Evolutionary conservation across 2,329 filamentous ascomycete species (phyloP).

Genomic region (Ceratocystiopsis minuta): DNA sequence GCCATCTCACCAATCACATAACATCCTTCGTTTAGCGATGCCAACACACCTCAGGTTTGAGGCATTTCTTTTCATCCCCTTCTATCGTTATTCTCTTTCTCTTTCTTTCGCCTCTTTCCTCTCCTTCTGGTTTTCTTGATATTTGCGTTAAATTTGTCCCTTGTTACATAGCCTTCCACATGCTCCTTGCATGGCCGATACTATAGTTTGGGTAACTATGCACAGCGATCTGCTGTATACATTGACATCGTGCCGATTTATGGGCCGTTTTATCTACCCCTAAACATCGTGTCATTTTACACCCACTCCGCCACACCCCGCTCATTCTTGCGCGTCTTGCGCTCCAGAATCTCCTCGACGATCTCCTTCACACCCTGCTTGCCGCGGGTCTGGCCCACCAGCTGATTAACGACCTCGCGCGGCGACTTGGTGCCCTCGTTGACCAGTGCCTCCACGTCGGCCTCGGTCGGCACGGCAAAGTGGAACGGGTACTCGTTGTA

Average conservation of each 20-base stretch:
- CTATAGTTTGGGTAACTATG: too few relatives aligned
- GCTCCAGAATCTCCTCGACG: conserved; percentile 46
- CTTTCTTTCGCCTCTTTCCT: not conserved
- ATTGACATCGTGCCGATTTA: too few relatives aligned
- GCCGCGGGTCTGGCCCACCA: conserved; percentile 38
- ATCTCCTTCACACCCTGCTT: conserved; percentile 55
- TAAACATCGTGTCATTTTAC: too few relatives aligned
- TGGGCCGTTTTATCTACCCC: too few relatives aligned
- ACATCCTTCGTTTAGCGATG: conserved; percentile 7
- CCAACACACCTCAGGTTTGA: too few relatives aligned
- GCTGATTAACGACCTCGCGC: conserved; percentile 42
- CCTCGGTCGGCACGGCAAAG: conserved; percentile 59
- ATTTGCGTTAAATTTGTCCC: too few relatives aligned
- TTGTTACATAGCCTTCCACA: too few relatives aligned
- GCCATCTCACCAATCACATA: conserved; percentile 10
- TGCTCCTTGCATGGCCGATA: too few relatives aligned
- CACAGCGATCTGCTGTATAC: too few relatives aligned
- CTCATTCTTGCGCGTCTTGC: conserved; percentile 32
- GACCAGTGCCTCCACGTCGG: conserved; percentile 32
- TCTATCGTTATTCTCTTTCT: too few relatives aligned
- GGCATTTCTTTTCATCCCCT: too few relatives aligned
- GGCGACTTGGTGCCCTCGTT: conserved; percentile 21
- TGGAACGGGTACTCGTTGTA: conserved; percentile 58
- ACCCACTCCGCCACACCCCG: conserved; percentile 15
- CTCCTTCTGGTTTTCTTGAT: not conserved